phyloP scores from a whole-genome alignment of 2,329 filamentous ascomycete genomes.

The Echinosphaeria canescens region DNA sequence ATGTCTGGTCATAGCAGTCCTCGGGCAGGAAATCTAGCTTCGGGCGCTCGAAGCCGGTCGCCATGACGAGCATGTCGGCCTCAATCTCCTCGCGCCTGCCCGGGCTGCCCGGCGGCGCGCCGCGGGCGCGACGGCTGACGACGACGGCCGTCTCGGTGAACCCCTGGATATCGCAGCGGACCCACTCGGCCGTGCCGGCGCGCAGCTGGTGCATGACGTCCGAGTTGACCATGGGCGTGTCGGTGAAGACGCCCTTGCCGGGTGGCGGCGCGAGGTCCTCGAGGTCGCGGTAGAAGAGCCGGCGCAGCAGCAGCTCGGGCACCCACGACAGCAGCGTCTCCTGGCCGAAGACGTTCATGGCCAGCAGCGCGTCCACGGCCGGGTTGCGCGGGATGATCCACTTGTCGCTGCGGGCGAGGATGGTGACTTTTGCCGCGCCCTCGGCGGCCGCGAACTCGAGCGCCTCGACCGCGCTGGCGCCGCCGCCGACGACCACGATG shows the following conservation, averaged over 20 bases:
- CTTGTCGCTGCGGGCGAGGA: constrained; percentile 61
- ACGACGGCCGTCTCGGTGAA: constrained; percentile 40
- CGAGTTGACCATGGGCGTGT: constrained; percentile 75
- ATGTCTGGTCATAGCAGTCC: constrained; percentile 51
- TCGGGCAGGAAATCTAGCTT: constrained; percentile 51
- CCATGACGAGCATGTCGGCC: constrained; percentile 63
- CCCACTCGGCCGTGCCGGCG: constrained; percentile 50
- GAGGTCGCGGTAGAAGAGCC: constrained; percentile 69
- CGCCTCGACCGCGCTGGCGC: constrained; percentile 64
- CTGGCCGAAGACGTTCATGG: constrained; percentile 59
- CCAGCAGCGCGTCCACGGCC: constrained; percentile 49
- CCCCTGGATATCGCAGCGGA: constrained; percentile 56
- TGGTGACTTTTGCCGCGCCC: constrained; percentile 43
- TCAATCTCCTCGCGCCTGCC: constrained; percentile 43
- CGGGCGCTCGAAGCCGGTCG: constrained; percentile 62
- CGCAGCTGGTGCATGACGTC: constrained; percentile 61
- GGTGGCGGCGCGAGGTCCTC: constrained; percentile 52
- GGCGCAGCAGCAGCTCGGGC: constrained; percentile 51
- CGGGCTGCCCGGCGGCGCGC: constrained; percentile 56
- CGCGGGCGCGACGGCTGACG: constrained; percentile 50
- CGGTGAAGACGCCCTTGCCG: constrained; percentile 54
- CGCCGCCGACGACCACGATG: constrained; percentile 56
- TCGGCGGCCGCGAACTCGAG: constrained; percentile 55
- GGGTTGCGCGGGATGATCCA: constrained; percentile 76
- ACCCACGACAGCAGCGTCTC: constrained; percentile 60